phyloP scores from a whole-genome alignment of 495 filamentous ascomycete genomes.

The Penicillium waksmanii region DNA sequence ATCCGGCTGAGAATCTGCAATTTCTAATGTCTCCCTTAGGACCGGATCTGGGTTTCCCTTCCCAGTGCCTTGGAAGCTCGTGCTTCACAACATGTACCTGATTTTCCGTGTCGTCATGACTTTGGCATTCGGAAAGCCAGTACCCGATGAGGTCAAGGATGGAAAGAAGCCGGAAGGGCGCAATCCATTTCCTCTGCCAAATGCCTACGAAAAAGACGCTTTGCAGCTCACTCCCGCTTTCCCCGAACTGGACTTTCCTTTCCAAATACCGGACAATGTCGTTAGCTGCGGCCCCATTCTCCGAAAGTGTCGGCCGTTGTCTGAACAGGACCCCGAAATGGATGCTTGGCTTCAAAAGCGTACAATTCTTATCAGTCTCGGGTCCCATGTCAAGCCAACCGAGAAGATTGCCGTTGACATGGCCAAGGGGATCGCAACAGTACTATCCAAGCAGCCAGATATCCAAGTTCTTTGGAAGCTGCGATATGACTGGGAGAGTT shows the following conservation, averaged over 20 bases:
- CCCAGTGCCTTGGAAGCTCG: constrained; percentile 45
- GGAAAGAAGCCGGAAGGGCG: constrained; percentile 31
- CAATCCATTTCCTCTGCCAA: constrained; percentile 35
- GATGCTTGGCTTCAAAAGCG: constrained; percentile 48
- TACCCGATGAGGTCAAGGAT: constrained; percentile 26
- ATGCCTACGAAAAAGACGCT: constrained; percentile 39
- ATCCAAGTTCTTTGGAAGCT: constrained; percentile 57
- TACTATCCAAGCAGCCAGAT: constrained; percentile 32
- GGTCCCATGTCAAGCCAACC: constrained; percentile 43
- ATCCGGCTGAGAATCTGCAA: background rate
- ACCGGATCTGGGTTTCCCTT: constrained; percentile 51
- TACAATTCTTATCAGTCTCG: constrained; percentile 55
- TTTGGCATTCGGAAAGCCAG: constrained; percentile 22
- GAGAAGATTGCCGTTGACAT: constrained; percentile 43
- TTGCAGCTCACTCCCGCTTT: constrained; percentile 42
- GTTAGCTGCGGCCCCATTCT: constrained; percentile 52
- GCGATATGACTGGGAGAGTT: constrained; percentile 31
- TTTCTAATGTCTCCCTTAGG: constrained; percentile 24
- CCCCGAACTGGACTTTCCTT: constrained; percentile 49
- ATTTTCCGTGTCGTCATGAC: constrained; percentile 20
- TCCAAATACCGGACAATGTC: constrained; percentile 47
- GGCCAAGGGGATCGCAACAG: constrained; percentile 35
- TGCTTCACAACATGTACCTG: constrained; percentile 44
- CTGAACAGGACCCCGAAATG: constrained; percentile 46
- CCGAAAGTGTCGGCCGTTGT: constrained; percentile 34